Evolutionary conservation across 352 stramenopile species (phyloP), one percentile per base, ranked within the genome.

Genomic region (Pythium biforme): DNA sequence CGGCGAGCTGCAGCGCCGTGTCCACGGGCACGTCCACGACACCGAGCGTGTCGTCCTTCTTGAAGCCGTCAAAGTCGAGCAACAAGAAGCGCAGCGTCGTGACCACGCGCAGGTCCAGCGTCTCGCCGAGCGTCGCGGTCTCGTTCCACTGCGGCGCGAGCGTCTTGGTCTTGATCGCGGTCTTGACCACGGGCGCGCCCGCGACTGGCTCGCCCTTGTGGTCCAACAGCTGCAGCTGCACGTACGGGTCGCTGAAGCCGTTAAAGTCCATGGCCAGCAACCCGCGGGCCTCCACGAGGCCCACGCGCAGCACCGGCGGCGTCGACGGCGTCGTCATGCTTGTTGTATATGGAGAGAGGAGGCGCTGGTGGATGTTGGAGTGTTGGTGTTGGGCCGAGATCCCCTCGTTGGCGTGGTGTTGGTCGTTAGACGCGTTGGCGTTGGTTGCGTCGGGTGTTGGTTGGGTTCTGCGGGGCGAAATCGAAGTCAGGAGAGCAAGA

Each of bases 211-310:
- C 63, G 51, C 76, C 78, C 46, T 69, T 75, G 57, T 71, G 62
- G 64, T 92, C 75, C 37, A 87, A 68, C 52, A 86, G 75, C 50
- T 71, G 66, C 14, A 92, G 51, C 53, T 75, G 56, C 57, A 88
- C 80, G 66, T 81, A 92, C 55, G 82, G 82, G 66, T 92, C 82
- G 71, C 82, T 92, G 33, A 79, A 83, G 55, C 84, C 84, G 53
- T 86, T 89, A 27, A 77, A 51, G 70, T 92, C 84, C 43, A 74
- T 81, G 10, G 74, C 77, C 51, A 89, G 72, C 31, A 94, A 75
- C 25, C 70, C 77, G 23, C 77, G 73, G 43, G 84, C 84, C 68
- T 76, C 75, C 22, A 77, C 72, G 46, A 93, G 55, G 45, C 66
- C 71, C 62, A 89, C 77, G 14, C 69, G 52, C 23, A 70, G 49